A percentile compares a stretch with the other conserved stretches of the same genome.
These are phyloP conservation scores for Quercus berberidifolia DNA, from an alignment of 306 rosid species.

Conservation along the genomic window DNA sequence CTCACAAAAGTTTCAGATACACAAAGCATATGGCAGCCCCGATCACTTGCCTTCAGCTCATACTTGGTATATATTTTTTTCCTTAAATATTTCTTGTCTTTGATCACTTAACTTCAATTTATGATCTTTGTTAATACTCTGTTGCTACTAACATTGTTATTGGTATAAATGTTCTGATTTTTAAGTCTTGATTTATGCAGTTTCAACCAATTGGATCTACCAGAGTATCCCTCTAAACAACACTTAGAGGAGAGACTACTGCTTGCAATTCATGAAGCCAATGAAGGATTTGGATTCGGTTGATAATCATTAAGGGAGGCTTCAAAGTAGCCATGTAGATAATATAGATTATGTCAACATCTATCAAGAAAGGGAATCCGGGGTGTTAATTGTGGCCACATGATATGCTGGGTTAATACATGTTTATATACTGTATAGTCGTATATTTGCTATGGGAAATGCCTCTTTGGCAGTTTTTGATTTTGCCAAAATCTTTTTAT, in stretches of 20 bases:
- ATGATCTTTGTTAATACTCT: not conserved
- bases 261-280: conserved; percentile 93
- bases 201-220: conserved; percentile 94
- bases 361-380: conserved; percentile 40
- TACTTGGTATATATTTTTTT: conserved; percentile 78
- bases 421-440: conserved; percentile 83
- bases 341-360: conserved; percentile 43
- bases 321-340: conserved; percentile 33
- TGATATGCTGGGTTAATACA: conserved; percentile 44
- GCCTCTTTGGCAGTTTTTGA: conserved; percentile 64
- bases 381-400: conserved; percentile 48
- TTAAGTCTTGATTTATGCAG: conserved; percentile 41
- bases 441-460: conserved; percentile 59
- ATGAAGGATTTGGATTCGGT: conserved; percentile 97
- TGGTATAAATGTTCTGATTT: not conserved
- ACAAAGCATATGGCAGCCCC: conserved; percentile 96
- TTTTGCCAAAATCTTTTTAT: conserved; percentile 8
- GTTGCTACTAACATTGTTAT: not conserved
- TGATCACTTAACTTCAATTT: not conserved
- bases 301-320: conserved; percentile 21
- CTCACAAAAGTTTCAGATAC: conserved; percentile 96
- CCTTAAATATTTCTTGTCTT: not conserved
- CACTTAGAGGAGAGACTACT: conserved; percentile 87
- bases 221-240: conserved; percentile 91
- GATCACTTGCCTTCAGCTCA: conserved; percentile 99